Evolutionary conservation across 2,329 filamentous ascomycete genomes (phyloP).

Genomic region (Amauroascus niger): DNA sequence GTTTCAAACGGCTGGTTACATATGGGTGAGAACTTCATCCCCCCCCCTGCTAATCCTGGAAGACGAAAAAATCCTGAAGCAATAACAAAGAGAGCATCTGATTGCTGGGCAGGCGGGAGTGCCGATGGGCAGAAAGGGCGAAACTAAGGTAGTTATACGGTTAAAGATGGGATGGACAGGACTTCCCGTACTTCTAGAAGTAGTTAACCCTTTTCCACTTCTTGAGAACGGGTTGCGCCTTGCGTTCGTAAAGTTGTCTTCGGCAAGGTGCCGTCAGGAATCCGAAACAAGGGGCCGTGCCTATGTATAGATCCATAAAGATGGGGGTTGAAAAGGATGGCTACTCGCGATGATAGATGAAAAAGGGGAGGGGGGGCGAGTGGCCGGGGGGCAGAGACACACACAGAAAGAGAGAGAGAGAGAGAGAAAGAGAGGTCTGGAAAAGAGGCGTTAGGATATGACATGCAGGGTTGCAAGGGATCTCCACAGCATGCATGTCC

Average conservation of each 20-base stretch:
- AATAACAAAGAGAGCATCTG: not conserved
- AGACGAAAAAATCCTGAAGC: not conserved
- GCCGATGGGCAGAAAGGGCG: not conserved
- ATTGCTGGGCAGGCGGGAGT: not conserved
- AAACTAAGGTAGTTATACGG: too few relatives aligned
- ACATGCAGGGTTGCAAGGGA: slow-evolving; percentile 8
- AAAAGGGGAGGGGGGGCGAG: not conserved
- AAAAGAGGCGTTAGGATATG: slow-evolving; percentile 4
- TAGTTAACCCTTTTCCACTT: too few relatives aligned
- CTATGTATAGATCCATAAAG: not conserved
- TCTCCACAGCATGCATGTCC: slow-evolving; percentile 11
- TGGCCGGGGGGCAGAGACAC: too few relatives aligned
- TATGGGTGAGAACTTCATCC: too few relatives aligned
- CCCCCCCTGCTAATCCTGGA: too few relatives aligned
- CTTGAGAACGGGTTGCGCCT: too few relatives aligned
- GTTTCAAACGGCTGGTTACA: not conserved
- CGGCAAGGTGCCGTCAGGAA: not conserved
- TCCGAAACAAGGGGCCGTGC: slow-evolving; percentile 7
- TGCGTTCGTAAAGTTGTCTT: too few relatives aligned
- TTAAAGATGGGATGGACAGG: too few relatives aligned
- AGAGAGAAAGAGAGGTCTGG: not conserved
- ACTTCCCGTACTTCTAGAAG: too few relatives aligned
- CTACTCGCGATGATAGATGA: not conserved
- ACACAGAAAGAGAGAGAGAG: too few relatives aligned
- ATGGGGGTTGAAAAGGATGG: too few relatives aligned